A percentile compares a stretch with the other conserved stretches of the same genome.
Evolutionary conservation across 495 filamentous ascomycete genomes (phyloP).

Genomic region (Podospora anserina): DNA sequence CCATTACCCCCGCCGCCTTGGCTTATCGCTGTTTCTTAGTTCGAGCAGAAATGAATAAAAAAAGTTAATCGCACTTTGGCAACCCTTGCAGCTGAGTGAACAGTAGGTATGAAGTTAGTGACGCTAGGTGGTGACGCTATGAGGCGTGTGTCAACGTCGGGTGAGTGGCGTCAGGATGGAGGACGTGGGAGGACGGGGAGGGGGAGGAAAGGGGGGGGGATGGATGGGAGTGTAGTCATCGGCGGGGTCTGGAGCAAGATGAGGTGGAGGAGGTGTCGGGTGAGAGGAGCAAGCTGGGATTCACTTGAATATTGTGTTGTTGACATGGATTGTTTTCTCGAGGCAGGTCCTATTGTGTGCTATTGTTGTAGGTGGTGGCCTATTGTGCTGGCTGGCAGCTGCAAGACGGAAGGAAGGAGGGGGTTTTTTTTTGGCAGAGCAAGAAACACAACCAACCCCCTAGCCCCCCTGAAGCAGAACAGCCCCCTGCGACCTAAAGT

Average conservation of each 20-base stretch:
- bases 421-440: not conserved
- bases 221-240: not conserved
- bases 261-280: too few relatives aligned
- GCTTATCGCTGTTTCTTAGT: constrained; percentile 25
- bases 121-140: too few relatives aligned
- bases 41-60: constrained; percentile 18
- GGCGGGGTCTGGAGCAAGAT: not conserved
- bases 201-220: too few relatives aligned
- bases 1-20: constrained; percentile 13
- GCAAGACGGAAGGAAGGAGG: not conserved
- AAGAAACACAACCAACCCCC: not conserved
- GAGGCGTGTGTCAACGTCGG: too few relatives aligned
- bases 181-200: not conserved
- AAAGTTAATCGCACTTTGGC: constrained; percentile 7
- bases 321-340: not conserved
- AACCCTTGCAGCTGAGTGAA: not conserved
- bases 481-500: constrained; percentile 5
- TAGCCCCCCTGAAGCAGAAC: not conserved
- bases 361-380: not conserved
- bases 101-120: too few relatives aligned
- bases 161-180: not conserved
- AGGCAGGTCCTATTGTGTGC: not conserved
- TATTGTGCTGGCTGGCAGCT: not conserved
- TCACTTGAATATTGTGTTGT: not conserved
- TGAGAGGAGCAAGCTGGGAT: not conserved